Conservation (phyloP, 2,329 filamentous ascomycete genomes). For the Colletotrichum salicis region DNA sequence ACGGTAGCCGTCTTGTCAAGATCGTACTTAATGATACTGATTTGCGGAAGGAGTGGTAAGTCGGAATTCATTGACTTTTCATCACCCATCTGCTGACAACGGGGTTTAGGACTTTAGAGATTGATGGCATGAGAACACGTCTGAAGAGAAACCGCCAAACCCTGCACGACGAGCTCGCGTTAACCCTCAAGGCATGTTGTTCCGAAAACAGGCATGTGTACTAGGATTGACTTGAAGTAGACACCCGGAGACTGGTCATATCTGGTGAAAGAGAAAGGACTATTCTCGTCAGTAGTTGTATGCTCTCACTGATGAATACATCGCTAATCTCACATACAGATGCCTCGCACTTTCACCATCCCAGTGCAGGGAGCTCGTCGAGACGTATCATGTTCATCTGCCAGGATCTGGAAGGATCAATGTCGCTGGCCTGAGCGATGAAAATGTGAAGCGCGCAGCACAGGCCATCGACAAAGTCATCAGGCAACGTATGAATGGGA, state of each 20-base stretch:
- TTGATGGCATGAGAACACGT: constrained; percentile 11
- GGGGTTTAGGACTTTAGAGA: constrained; percentile 3
- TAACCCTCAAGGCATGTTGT: neutral
- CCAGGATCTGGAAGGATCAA: constrained; percentile 23
- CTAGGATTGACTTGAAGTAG: neutral
- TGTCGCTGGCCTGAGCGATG: constrained; percentile 11
- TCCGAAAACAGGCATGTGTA: neutral
- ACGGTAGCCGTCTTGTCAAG: constrained; percentile 22
- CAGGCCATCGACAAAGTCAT: constrained; percentile 15
- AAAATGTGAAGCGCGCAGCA: constrained; percentile 12
- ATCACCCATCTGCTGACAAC: neutral
- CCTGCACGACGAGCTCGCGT: constrained; percentile 3
- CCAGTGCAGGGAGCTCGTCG: constrained; percentile 15
- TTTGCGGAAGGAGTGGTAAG: constrained; percentile 10
- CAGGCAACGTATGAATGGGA: neutral
- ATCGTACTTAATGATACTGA: neutral
- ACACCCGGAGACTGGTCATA: constrained; percentile 28
- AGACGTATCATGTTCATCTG: constrained; percentile 11
- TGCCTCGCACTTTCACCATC: neutral
- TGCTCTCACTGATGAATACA: no score
- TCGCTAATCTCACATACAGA: neutral
- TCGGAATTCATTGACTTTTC: neutral
- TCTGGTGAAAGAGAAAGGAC: constrained; percentile 11
- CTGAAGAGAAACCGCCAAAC: neutral
- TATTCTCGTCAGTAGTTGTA: constrained; percentile 19